Evolutionary conservation across 768 basidiomycete genomes (phyloP).

Genomic region (Phaeotremella fagi): DNA sequence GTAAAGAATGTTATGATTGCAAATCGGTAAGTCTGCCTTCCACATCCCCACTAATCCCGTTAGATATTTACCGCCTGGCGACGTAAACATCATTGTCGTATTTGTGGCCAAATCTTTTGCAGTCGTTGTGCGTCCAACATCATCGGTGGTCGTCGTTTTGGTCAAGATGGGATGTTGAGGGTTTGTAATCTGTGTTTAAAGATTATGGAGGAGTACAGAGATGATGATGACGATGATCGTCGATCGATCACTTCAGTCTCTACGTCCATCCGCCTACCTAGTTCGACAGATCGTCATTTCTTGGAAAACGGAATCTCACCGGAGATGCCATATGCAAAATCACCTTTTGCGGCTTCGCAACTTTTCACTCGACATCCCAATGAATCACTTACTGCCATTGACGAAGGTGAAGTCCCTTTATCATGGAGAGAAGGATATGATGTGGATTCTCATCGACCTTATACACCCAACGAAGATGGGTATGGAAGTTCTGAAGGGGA

Average conservation of each 20-base stretch:
- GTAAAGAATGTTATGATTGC: constrained; percentile 94
- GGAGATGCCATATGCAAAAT: constrained; percentile 59
- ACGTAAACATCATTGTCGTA: constrained; percentile 94
- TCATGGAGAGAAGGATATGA: constrained; percentile 13
- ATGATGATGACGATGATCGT: constrained; percentile 87
- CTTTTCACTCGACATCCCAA: constrained; percentile 58
- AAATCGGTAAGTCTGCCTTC: constrained; percentile 59
- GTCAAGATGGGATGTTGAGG: constrained; percentile 89
- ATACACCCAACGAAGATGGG: constrained; percentile 14
- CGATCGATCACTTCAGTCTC: constrained; percentile 72
- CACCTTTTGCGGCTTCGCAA: constrained; percentile 81
- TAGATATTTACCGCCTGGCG: constrained; percentile 79
- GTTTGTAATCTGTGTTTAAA: constrained; percentile 95
- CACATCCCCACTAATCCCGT: background rate
- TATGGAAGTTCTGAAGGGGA: constrained; percentile 31
- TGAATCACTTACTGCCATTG: constrained; percentile 32
- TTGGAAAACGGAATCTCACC: constrained; percentile 62
- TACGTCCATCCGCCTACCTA: constrained; percentile 61
- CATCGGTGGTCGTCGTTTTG: constrained; percentile 88
- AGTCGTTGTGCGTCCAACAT: constrained; percentile 94
- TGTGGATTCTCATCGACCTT: constrained; percentile 12
- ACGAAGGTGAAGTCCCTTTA: constrained; percentile 23
- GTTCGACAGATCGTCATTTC: constrained; percentile 33
- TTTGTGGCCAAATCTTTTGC: constrained; percentile 99
- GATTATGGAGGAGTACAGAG: constrained; percentile 79